Evolutionary conservation across 441 rosid species (phyloP).

Genomic region (Bocquillonia castaneifolia): DNA sequence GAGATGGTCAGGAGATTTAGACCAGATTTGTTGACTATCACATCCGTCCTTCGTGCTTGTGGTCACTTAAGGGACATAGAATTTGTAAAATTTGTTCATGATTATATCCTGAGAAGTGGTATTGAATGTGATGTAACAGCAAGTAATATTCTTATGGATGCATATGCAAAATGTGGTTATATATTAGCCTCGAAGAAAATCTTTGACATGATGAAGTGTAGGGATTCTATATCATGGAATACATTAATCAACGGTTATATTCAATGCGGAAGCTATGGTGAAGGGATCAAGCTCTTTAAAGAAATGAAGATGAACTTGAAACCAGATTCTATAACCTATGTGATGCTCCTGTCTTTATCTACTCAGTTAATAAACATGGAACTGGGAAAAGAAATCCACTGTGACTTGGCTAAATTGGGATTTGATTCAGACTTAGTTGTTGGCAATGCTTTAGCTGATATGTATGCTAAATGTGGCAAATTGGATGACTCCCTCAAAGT

Average conservation of each 20-base stretch:
- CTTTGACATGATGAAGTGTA: slow-evolving; percentile 38
- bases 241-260: slow-evolving; percentile 49
- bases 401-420: slow-evolving; percentile 40
- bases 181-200: slow-evolving; percentile 39
- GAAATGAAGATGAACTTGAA: slow-evolving; percentile 36
- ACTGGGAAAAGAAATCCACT: slow-evolving; percentile 47
- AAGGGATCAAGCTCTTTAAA: slow-evolving; percentile 46
- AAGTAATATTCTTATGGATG: slow-evolving; percentile 48
- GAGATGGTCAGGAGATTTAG: slow-evolving; percentile 37
- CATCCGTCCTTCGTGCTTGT: slow-evolving; percentile 55
- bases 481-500: slow-evolving; percentile 43
- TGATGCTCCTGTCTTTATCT: slow-evolving; percentile 41
- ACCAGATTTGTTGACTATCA: slow-evolving; percentile 48
- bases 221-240: slow-evolving; percentile 62
- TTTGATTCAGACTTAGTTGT: slow-evolving; percentile 39
- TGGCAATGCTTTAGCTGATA: slow-evolving; percentile 58
- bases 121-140: slow-evolving; percentile 36
- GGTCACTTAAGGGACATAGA: slow-evolving; percentile 39
- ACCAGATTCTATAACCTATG: slow-evolving; percentile 48
- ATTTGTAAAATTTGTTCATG: slow-evolving; percentile 44
- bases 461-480: slow-evolving; percentile 68
- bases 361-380: slow-evolving; percentile 31
- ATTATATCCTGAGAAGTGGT: slow-evolving; percentile 35
- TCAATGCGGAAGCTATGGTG: slow-evolving; percentile 32
- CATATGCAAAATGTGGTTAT: slow-evolving; percentile 54